Conservation (phyloP, 2,329 filamentous ascomycete genomes). For the Leptographium flavum region DNA sequence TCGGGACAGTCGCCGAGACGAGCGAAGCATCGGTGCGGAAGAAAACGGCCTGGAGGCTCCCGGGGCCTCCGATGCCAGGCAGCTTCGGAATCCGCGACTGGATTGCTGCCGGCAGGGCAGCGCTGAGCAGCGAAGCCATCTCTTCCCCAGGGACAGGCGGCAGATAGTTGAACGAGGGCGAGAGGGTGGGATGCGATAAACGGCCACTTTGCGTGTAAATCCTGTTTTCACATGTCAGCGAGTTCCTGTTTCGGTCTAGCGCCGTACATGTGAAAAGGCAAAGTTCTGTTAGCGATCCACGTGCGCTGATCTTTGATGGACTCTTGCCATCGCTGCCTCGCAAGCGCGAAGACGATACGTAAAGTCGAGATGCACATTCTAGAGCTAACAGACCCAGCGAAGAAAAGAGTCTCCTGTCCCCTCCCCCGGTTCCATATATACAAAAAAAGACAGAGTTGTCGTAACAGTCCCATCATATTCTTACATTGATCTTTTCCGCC, state of each 20-base stretch:
- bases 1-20: background rate
- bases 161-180: background rate
- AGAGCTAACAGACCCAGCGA: background rate
- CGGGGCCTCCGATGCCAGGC: slow-evolving; percentile 8
- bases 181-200: background rate
- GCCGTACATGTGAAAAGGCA: background rate
- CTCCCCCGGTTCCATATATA: background rate
- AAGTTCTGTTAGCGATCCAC: too few species aligned
- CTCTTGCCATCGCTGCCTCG: too few species aligned
- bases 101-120: slow-evolving; percentile 13
- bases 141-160: background rate
- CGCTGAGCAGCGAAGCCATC: slow-evolving; percentile 7
- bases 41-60: slow-evolving; percentile 4
- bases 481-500: background rate
- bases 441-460: background rate
- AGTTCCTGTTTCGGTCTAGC: background rate
- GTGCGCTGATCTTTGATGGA: too few species aligned
- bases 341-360: background rate
- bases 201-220: background rate
- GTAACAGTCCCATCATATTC: background rate
- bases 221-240: background rate
- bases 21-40: slow-evolving; percentile 5
- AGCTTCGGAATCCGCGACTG: slow-evolving; percentile 12
- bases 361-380: background rate
- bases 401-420: background rate